Base-by-base conservation (phyloP, 2,329 filamentous ascomycete species). In the Aspergillus pseudoviridinutans region DNA sequence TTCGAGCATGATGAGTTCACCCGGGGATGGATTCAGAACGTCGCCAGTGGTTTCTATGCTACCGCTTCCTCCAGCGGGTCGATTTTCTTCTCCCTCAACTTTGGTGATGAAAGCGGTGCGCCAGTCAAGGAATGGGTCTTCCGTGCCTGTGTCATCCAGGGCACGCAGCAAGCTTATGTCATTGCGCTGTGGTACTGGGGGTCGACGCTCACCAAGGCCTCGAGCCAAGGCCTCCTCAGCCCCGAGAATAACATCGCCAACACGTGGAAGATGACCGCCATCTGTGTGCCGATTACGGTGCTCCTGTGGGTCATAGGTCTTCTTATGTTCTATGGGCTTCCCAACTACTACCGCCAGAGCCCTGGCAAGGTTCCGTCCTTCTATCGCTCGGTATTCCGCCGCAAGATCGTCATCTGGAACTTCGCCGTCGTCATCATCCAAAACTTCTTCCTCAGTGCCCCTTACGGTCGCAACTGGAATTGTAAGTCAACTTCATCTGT, bases 161-260 rank as follows among this genome's bases (percentile, higher is more conserved):
- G 86, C 50, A 85, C 84, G 5, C 85, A 87, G 65, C 85, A 88
- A 66, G 75, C 85, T 57, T 88, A 87, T 69, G 79, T 86, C 53
- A 80, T 84, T 14, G 81, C 78, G 14, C 78, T 88, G 12, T 88
- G 85, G 85, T 87, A 83, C 68, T 88, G 86, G 86, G 86, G 85
- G 27, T 79, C 79, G 9, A 76, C 79, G 57, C 74, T 86, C 50
- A 79, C 80, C 8, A 74, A 73, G 53, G 66, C 74, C 1, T 77
- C 75, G 10, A 67, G 74, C 22, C 73, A 71, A 22, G 79, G 78
- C 12, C 66, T 75, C 50, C 66, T 73, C 0, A 65, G 68, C 57
- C 57, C 64, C 28, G 67, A 73, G 55, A 61, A 70, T 0, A 61
- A 54, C 28, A 68, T 77, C 51, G 73, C 71, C 12, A 74, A 74